These are phyloP conservation scores for Aspergillus arachidicola DNA, from an alignment of 2,329 filamentous ascomycete genomes.

Conservation along the genomic window DNA sequence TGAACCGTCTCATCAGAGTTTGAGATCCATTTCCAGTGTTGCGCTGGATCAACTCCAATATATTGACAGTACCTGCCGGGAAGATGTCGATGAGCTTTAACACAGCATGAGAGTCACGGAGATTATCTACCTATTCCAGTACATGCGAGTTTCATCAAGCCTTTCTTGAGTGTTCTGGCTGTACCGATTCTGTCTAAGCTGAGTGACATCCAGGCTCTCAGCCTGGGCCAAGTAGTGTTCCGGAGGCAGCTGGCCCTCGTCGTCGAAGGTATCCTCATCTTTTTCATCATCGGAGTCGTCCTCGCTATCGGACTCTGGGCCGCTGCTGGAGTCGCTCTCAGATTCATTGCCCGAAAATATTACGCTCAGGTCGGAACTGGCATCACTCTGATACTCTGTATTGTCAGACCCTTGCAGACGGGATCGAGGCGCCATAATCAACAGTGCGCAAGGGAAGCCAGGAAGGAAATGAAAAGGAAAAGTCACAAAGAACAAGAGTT, in stretches of 20 bases:
- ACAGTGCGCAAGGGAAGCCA: too few relatives aligned
- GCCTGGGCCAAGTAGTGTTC: slow-evolving; percentile 24
- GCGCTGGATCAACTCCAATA: neutral
- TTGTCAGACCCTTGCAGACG: slow-evolving; percentile 7
- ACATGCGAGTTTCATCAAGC: neutral
- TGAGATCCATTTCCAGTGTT: slow-evolving; percentile 19
- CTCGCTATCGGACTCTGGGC: slow-evolving; percentile 13
- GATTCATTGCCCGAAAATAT: slow-evolving; percentile 17
- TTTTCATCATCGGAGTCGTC: slow-evolving; percentile 5
- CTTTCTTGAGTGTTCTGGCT: slow-evolving; percentile 10
- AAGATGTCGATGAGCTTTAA: neutral
- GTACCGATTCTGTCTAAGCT: slow-evolving; percentile 25
- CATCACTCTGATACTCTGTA: slow-evolving; percentile 17
- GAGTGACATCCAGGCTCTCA: slow-evolving; percentile 23
- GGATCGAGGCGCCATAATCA: neutral
- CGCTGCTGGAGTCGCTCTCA: slow-evolving; percentile 17
- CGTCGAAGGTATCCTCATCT: slow-evolving; percentile 1
- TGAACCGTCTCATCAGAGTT: slow-evolving; percentile 21
- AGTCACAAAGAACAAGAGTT: neutral
- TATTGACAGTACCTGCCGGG: neutral
- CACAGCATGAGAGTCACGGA: neutral
- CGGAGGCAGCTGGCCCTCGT: slow-evolving; percentile 18
- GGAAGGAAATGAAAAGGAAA: neutral
- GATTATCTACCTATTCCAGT: slow-evolving; percentile 1
- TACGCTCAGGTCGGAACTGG: slow-evolving; percentile 14